A percentile compares a stretch with the other conserved stretches of the same genome.
Conservation (phyloP, 441 rosid species). For the Populus trichocarpa region DNA sequence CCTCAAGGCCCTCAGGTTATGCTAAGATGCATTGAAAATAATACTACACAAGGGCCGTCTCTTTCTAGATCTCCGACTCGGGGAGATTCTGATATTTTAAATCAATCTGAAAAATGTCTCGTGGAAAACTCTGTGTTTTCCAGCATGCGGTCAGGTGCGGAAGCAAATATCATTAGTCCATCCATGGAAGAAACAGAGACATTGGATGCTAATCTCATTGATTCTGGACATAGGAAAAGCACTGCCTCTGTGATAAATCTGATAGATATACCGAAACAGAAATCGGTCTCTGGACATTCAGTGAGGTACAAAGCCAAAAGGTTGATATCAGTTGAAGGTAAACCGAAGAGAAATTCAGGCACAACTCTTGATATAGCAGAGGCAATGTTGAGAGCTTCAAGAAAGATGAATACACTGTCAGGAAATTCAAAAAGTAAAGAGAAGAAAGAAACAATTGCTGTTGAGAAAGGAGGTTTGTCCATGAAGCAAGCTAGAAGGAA, state of each 20-base stretch:
- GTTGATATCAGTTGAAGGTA: conserved; percentile 10
- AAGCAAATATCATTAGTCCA: conserved; percentile 1
- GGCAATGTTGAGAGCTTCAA: conserved; percentile 12
- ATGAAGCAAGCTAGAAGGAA: conserved; percentile 33
- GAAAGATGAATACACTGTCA: conserved; percentile 9
- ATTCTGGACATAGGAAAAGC: conserved; percentile 6
- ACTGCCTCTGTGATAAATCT: background rate
- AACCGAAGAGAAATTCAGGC: conserved; percentile 15
- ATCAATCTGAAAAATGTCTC: background rate
- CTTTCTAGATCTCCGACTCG: conserved; percentile 1
- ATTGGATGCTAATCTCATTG: conserved; percentile 4
- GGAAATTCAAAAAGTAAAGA: conserved; percentile 1
- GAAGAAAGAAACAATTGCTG: background rate
- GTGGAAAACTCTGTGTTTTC: background rate
- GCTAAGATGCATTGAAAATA: conserved; percentile 11
- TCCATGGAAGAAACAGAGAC: background rate
- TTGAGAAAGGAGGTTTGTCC: conserved; percentile 16
- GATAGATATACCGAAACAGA: background rate
- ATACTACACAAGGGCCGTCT: background rate
- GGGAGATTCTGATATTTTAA: background rate
- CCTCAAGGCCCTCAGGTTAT: conserved; percentile 2
- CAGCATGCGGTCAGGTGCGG: conserved; percentile 1
- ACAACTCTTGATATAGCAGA: background rate
- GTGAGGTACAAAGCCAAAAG: conserved; percentile 5
- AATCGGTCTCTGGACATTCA: conserved; percentile 9